Percentiles rank a stretch among this genome's conserved stretches.
Conservation (phyloP, 1,139 yeast genomes). For the Yamadazyma blattariae region DNA sequence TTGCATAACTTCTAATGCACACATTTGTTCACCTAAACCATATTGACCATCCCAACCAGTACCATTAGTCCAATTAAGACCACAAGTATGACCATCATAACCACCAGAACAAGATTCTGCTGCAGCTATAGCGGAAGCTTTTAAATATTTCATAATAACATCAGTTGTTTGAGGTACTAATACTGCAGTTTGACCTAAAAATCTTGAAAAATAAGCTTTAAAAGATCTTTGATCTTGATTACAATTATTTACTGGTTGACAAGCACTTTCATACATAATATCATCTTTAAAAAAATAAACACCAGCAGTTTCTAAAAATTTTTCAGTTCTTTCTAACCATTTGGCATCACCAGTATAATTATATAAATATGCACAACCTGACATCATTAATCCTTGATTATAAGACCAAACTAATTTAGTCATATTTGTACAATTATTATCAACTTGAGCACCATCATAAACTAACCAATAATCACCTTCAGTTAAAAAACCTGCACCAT, state of each 20-base stretch:
- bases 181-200: conserved; percentile 70
- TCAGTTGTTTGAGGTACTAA: conserved; percentile 63
- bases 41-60: conserved; percentile 72
- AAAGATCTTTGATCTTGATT: conserved; percentile 89
- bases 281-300: conserved; percentile 59
- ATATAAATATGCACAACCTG: conserved; percentile 83
- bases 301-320: conserved; percentile 50
- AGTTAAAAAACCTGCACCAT: conserved; percentile 52
- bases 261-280: conserved; percentile 78
- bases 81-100: conserved; percentile 85
- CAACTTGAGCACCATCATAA: conserved; percentile 75
- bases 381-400: conserved; percentile 75
- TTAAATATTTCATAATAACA: conserved; percentile 49
- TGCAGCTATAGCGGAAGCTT: conserved; percentile 72
- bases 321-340: conserved; percentile 65
- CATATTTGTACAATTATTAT: conserved; percentile 58
- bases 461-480: conserved; percentile 50
- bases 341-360: conserved; percentile 63
- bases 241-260: conserved; percentile 62
- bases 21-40: conserved; percentile 95
- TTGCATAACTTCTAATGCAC: conserved; percentile 77
- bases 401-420: conserved; percentile 79
- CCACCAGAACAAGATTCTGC: conserved; percentile 87
- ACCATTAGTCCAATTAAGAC: conserved; percentile 67
- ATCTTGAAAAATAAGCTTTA: conserved; percentile 77